Evolutionary conservation across 805 yeast species (phyloP).

Genomic region (Cyberlindnera amylophila): DNA sequence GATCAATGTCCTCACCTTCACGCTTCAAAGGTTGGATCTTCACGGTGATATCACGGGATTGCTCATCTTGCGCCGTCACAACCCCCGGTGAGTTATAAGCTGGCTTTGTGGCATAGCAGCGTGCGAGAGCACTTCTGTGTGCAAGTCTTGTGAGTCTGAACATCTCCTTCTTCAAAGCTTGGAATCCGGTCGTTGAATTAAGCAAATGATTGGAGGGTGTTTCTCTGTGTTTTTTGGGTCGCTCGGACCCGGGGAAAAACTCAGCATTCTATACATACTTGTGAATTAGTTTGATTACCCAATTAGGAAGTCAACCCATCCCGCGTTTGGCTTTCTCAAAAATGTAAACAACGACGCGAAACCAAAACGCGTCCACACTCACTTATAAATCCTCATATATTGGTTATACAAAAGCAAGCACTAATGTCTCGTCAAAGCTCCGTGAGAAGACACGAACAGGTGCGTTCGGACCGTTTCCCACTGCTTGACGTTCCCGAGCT

Average conservation of each 20-base stretch:
- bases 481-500: constrained; percentile 57
- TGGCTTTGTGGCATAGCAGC: constrained; percentile 14
- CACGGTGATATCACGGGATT: constrained; percentile 20
- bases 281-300: constrained; percentile 1
- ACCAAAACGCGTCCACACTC: too few species aligned
- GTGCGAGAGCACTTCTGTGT: constrained; percentile 2
- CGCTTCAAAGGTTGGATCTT: constrained; percentile 77
- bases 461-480: constrained; percentile 52
- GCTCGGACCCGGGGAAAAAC: background rate
- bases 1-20: constrained; percentile 64
- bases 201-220: too few species aligned
- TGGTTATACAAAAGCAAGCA: too few species aligned
- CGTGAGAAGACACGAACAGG: constrained; percentile 17
- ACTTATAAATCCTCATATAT: too few species aligned
- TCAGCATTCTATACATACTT: background rate
- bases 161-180: constrained; percentile 2
- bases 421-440: constrained; percentile 22
- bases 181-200: background rate
- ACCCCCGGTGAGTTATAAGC: constrained; percentile 23
- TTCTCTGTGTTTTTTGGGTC: too few species aligned
- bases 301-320: constrained; percentile 11
- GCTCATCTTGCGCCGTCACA: constrained; percentile 14
- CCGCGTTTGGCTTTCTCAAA: background rate
- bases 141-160: constrained; percentile 6
- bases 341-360: background rate